These are phyloP conservation scores for Marchantia polymorpha DNA, from an alignment of 225 moss, liverwort and hornwort genomes.

Conservation along the genomic window DNA sequence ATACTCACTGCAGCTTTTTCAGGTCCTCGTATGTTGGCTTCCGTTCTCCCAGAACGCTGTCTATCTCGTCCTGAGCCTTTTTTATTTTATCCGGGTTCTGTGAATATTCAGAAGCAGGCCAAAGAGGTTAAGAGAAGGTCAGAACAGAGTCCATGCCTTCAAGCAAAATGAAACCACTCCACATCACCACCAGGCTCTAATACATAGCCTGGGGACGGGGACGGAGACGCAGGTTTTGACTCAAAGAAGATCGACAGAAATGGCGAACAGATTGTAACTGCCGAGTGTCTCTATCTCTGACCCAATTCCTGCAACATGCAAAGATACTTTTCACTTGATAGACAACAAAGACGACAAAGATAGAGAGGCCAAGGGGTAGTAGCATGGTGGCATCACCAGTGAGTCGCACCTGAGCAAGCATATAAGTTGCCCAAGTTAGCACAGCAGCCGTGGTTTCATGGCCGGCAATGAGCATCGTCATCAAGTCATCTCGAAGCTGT, in stretches of 20 bases:
- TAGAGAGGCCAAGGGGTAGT: neutral
- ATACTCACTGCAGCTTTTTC: conserved; percentile 67
- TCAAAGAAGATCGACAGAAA: too few species aligned
- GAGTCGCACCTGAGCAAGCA: conserved; percentile 74
- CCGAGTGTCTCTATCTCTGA: neutral
- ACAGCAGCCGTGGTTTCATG: conserved; percentile 99
- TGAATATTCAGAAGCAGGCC: neutral
- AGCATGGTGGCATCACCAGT: neutral
- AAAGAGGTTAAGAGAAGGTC: neutral
- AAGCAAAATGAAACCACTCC: neutral
- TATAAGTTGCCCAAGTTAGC: conserved; percentile 91
- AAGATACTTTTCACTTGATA: neutral
- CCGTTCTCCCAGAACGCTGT: conserved; percentile 69
- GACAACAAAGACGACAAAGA: neutral
- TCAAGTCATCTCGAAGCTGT: conserved; percentile 96
- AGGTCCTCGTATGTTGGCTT: conserved; percentile 76
- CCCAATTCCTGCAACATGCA: neutral
- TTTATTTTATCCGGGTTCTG: conserved; percentile 84
- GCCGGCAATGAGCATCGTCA: conserved; percentile 99
- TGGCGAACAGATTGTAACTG: too few species aligned
- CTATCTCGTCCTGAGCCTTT: conserved; percentile 93
- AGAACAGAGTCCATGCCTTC: too few species aligned
- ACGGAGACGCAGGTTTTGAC: too few species aligned
- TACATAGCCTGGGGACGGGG: too few species aligned
- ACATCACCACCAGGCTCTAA: neutral